phyloP scores from a whole-genome alignment of 2,329 filamentous ascomycete species.

The Verticillium isaacii region DNA sequence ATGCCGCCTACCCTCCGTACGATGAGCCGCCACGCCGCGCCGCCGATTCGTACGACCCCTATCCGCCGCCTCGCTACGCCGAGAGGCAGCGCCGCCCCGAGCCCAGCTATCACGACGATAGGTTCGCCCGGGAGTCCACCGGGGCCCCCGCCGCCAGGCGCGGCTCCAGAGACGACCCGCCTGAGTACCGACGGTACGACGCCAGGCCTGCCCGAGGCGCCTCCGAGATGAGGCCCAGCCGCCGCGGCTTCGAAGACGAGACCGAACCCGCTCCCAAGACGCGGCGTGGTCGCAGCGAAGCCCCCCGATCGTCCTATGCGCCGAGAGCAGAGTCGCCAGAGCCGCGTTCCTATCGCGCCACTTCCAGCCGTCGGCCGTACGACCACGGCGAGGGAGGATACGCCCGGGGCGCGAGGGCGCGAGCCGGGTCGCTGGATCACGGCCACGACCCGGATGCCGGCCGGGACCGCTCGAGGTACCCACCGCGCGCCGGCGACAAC shows the following conservation, averaged over 20 bases:
- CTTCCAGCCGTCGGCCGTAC: neutral
- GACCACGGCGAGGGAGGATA: neutral
- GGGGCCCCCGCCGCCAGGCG: neutral
- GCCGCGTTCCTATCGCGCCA: neutral
- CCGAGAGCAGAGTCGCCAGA: neutral
- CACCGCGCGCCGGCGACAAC: slow-evolving; percentile 12
- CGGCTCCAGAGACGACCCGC: neutral
- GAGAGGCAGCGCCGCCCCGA: neutral
- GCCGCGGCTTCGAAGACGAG: neutral
- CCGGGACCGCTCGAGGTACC: neutral
- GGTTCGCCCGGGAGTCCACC: neutral
- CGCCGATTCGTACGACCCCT: neutral
- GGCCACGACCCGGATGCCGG: neutral
- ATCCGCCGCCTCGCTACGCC: neutral
- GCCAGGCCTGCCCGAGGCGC: neutral
- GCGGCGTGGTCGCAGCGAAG: slow-evolving; percentile 1
- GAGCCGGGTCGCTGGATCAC: slow-evolving; percentile 2
- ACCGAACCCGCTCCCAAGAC: neutral
- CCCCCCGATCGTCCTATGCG: neutral
- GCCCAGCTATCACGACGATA: neutral
- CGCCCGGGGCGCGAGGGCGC: neutral
- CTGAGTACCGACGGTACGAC: neutral
- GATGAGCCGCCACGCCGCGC: neutral
- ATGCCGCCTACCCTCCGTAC: slow-evolving; percentile 1
- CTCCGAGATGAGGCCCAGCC: slow-evolving; percentile 1